Evolutionary conservation across 2,329 filamentous ascomycete genomes (phyloP).

Genomic region (Domatiomyces catenatus): DNA sequence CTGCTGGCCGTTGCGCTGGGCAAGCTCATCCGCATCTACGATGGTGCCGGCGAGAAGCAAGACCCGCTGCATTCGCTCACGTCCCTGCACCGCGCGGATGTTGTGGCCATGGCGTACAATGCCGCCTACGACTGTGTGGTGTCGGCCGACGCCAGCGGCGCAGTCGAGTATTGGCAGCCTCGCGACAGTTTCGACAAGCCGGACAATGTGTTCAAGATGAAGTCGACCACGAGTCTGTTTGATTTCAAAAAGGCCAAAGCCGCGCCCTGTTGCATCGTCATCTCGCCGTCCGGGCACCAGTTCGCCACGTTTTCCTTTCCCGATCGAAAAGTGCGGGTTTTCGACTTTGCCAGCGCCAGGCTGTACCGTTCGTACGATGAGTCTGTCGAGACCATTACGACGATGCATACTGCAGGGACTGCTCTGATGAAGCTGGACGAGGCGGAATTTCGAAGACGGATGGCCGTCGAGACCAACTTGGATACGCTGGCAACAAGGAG

Average conservation of each 20-base stretch:
- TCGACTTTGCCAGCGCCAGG: constrained; percentile 81
- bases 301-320: constrained; percentile 85
- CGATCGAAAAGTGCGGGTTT: constrained; percentile 81
- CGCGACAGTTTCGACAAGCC: constrained; percentile 69
- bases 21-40: constrained; percentile 65
- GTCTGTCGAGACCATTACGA: constrained; percentile 71
- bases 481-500: constrained; percentile 52
- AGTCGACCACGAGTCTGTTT: constrained; percentile 85
- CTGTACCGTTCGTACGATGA: constrained; percentile 90
- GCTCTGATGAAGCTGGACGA: constrained; percentile 67
- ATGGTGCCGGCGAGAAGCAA: constrained; percentile 70
- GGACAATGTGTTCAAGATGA: constrained; percentile 77
- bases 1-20: constrained; percentile 71
- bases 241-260: constrained; percentile 95
- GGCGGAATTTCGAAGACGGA: constrained; percentile 76
- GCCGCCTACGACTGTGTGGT: constrained; percentile 76
- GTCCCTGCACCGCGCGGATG: constrained; percentile 63
- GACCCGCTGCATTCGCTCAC: constrained; percentile 62
- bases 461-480: constrained; percentile 75
- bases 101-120: constrained; percentile 81
- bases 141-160: constrained; percentile 75
- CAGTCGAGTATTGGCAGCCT: constrained; percentile 94
- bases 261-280: constrained; percentile 60
- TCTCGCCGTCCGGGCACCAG: constrained; percentile 73
- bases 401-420: constrained; percentile 92